A percentile compares a stretch with the other conserved stretches of the same genome.
Conservation (phyloP, 1,284 basidiomycete species). For the Cutaneotrichosporon sp. region DNA sequence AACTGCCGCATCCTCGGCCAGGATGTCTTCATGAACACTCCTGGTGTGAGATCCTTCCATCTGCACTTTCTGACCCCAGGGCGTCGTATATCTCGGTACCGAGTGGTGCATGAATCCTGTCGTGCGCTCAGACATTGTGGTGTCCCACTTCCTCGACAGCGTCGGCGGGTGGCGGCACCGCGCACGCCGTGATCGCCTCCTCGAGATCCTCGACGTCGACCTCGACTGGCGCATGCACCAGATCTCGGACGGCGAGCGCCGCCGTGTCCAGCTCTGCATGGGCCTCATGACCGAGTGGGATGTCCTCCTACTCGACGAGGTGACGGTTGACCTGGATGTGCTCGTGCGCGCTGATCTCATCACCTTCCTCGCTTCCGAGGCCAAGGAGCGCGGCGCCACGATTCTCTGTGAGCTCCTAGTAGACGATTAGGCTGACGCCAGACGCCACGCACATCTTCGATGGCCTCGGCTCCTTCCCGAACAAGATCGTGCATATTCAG, state of each 20-base stretch:
- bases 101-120: constrained; percentile 97
- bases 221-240: constrained; percentile 69
- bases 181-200: constrained; percentile 75
- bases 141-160: constrained; percentile 86
- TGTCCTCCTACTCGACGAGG: constrained; percentile 89
- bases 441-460: constrained; percentile 97
- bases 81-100: constrained; percentile 86
- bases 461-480: constrained; percentile 80
- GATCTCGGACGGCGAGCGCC: constrained; percentile 93
- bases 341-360: constrained; percentile 89
- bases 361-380: constrained; percentile 80
- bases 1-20: constrained; percentile 70
- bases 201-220: constrained; percentile 92
- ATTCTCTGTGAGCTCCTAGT: constrained; percentile 67
- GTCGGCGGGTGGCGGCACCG: constrained; percentile 95
- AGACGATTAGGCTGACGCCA: constrained; percentile 8
- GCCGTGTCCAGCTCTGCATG: constrained; percentile 92
- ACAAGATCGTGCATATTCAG: constrained; percentile 84
- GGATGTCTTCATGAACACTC: constrained; percentile 73
- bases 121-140: constrained; percentile 84
- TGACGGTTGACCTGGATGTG: constrained; percentile 98
- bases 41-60: constrained; percentile 42
- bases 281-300: constrained; percentile 97
- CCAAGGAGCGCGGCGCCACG: constrained; percentile 76
- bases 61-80: constrained; percentile 45